Base-by-base conservation (phyloP, 495 filamentous ascomycete species). In the Talaromyces wortmannii region DNA sequence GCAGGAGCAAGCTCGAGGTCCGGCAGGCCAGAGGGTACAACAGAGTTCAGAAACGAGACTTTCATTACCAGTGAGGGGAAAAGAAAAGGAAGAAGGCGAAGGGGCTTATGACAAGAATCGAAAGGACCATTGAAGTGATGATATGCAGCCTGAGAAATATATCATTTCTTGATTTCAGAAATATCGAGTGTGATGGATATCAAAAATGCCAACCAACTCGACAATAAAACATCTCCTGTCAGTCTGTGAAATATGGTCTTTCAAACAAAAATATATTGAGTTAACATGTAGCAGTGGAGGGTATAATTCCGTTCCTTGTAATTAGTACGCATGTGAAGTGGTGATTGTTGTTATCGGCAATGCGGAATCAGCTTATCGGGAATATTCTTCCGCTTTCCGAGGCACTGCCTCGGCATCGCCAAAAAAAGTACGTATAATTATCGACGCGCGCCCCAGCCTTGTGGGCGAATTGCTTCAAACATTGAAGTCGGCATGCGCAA, bases 381-480 rank as follows among this genome's bases (percentile, higher is more conserved):
- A 69, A 31, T 76, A 73, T 77, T 55, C 78, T 50, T 70, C 75
- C 45, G 63, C 74, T 2, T 40, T 40, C 36, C 36, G 36, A 40
- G 36, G 36, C 36, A 40, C 4, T 82, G 62, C 59, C 56, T 78
- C 4, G 77, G 73, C 57, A 60, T 86, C 40, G 36, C 36, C 36
- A 10, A 40, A 40, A 62, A 83, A 50, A 75, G 67, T 4, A 62
- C 84, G 31, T 59, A 69, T 11, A 64, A 77, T 11, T 23, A 23
- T 23, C 23, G 23, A 23, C 23, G 23, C 23, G 23, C 23, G 23
- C 23, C 23, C 23, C 23, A 4, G 23, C 23, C 23, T 23, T 23
- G 23, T 23, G 23, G 2, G 23, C 23, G 23, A 2, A 23, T 23
- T 23, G 23, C 23, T 23, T 23, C 23, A 23, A 23, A 23, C 23